Evolutionary conservation across 495 filamentous ascomycete genomes (phyloP), one percentile per base, ranked within the genome.

Genomic region (Penicillium subrubescens): DNA sequence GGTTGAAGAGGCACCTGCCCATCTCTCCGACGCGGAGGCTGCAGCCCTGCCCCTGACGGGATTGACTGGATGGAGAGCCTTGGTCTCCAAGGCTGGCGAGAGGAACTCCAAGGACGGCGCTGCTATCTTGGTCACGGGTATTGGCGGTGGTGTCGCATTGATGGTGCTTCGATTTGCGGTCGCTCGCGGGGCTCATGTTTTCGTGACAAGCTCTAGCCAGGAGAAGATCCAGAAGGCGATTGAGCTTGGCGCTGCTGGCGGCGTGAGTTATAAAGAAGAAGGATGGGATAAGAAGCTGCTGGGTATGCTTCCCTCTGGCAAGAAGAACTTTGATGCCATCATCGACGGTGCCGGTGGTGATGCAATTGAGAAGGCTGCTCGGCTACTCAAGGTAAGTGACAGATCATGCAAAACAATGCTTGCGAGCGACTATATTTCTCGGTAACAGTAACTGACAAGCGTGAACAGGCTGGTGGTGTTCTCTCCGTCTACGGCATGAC

Each of bases 21-120:
- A 96, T 77, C 77, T 97, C 8, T 81, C 77, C 0, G 76, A 88
- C 60, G 82, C 81, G 0, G 92, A 96, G 77, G 92, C 89, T 0
- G 94, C 93, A 0, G 92, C 91, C 15, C 67, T 97, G 34, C 93
- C 93, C 1, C 74, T 97, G 35, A 89, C 89, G 0, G 94, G 92
- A 0, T 71, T 96, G 66, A 97, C 94, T n/a, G 94, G 82, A 12
- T 97, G 91, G 90, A 80, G 94, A 37, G 93, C 94, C 0, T 76
- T 93, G 58, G 83, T 93, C 23, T 89, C 82, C 2, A 97, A 94
- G 71, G 83, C 81, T 39, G 85, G 80, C 0, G 81, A 82, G 62
- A 71, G 55, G 60, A 85, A 87, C 65, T 85, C 88, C 0, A 65
- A 77, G 19, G 63, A 75, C 8, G 91, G 89, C 5, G 77, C 83